Conservation (phyloP, 495 filamentous ascomycete genomes). For the Hypomontagnella submonticulosa region DNA sequence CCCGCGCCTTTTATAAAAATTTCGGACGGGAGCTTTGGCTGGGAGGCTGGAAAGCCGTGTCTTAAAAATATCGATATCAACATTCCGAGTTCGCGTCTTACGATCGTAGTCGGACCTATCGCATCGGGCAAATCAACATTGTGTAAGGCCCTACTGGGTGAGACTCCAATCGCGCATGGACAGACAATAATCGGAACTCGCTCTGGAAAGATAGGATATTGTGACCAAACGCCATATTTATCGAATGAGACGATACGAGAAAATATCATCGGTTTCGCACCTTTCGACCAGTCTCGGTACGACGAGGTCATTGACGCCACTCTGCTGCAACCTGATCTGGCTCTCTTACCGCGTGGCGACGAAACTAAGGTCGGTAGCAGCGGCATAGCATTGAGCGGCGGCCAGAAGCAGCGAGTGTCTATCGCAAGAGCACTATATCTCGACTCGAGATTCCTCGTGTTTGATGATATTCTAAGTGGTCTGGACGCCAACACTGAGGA, state of each 20-base stretch:
- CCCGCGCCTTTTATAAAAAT: constrained; percentile 19
- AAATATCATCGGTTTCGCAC: constrained; percentile 63
- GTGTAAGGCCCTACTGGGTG: constrained; percentile 60
- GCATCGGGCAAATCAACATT: constrained; percentile 63
- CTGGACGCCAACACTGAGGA: constrained; percentile 70
- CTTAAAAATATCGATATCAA: constrained; percentile 51
- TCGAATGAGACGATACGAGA: constrained; percentile 69
- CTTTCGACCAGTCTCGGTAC: constrained; percentile 68
- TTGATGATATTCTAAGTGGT: constrained; percentile 71
- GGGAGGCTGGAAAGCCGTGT: constrained; percentile 50
- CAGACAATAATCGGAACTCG: constrained; percentile 19
- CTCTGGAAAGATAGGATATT: constrained; percentile 39
- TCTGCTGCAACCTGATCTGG: constrained; percentile 66
- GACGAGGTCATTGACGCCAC: constrained; percentile 69
- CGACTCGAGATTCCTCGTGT: constrained; percentile 62
- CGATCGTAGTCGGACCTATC: constrained; percentile 58
- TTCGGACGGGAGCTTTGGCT: constrained; percentile 54
- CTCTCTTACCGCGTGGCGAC: constrained; percentile 64
- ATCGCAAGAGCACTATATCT: constrained; percentile 70
- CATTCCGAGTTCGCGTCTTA: constrained; percentile 50
- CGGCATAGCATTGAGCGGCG: constrained; percentile 71
- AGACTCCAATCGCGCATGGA: constrained; percentile 49
- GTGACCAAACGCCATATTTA: constrained; percentile 57
- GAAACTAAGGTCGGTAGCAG: constrained; percentile 70
- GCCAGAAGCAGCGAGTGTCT: constrained; percentile 72